These are phyloP conservation scores for Wilhelminamyces savonicus DNA, from an alignment of 805 yeast species.

Conservation along the genomic window DNA sequence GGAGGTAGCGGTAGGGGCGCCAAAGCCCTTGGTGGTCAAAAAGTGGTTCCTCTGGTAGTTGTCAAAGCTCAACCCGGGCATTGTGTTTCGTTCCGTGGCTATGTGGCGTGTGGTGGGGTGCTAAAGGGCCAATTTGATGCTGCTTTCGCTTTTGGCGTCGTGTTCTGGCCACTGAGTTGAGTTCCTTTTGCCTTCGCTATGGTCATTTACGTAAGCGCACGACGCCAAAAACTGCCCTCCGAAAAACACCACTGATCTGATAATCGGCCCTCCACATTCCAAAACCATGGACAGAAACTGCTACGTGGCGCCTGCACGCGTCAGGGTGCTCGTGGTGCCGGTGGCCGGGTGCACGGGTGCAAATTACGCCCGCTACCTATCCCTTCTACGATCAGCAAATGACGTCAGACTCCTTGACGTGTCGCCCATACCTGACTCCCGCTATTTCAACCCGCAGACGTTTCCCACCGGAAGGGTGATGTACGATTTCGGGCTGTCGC, in stretches of 20 bases:
- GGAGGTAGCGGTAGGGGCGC: conserved; percentile 84
- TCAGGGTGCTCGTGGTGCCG: conserved; percentile 66
- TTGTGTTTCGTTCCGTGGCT: no score
- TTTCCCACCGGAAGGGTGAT: conserved; percentile 73
- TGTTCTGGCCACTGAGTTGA: no score
- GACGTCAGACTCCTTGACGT: conserved; percentile 75
- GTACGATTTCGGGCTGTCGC: conserved; percentile 45
- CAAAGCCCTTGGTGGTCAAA: conserved; percentile 65
- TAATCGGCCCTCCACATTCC: no score
- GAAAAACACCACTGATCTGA: no score
- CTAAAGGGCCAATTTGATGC: no score
- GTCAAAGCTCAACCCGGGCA: conserved; percentile 92
- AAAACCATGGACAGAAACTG: conserved; percentile 22
- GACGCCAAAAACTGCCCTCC: no score
- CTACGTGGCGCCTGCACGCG: conserved; percentile 60
- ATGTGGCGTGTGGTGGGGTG: no score
- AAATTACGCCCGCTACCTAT: conserved; percentile 38
- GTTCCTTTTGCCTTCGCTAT: no score
- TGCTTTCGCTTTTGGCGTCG: no score
- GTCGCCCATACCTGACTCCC: conserved; percentile 46
- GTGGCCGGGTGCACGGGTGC: conserved; percentile 40
- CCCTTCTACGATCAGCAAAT: conserved; percentile 38
- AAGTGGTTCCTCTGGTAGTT: conserved; percentile 85
- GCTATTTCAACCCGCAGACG: conserved; percentile 73
- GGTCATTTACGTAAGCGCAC: no score